These are phyloP conservation scores for Bjerkandera adusta DNA, from an alignment of 1,284 basidiomycete genomes.

Conservation along the genomic window DNA sequence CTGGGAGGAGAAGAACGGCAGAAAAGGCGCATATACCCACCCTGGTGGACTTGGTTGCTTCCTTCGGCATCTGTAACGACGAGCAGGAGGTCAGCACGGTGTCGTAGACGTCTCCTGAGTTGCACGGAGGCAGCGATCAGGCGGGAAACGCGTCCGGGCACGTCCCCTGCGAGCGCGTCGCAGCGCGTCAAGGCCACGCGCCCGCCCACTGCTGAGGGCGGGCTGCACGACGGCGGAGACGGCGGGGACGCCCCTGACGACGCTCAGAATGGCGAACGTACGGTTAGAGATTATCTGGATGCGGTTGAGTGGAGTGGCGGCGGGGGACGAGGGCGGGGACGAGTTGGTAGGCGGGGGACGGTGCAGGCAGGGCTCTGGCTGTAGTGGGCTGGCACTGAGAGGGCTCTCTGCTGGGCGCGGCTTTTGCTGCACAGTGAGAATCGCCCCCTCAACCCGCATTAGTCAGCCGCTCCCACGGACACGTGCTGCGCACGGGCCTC, in stretches of 20 bases:
- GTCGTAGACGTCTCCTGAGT: slow-evolving; percentile 29
- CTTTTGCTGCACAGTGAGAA: too few relatives aligned
- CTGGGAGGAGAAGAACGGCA: slow-evolving; percentile 5
- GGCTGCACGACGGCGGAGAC: slow-evolving; percentile 6
- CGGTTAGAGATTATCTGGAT: slow-evolving; percentile 5
- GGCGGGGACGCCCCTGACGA: slow-evolving; percentile 1
- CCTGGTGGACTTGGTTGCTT: slow-evolving; percentile 74
- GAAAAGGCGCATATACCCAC: slow-evolving; percentile 38
- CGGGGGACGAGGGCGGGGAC: not conserved
- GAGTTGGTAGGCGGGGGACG: not conserved
- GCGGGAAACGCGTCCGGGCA: slow-evolving; percentile 22
- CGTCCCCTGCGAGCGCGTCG: slow-evolving; percentile 25
- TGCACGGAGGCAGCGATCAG: slow-evolving; percentile 15
- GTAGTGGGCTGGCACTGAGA: slow-evolving; percentile 8
- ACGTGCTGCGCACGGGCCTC: too few relatives aligned
- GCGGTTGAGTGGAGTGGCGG: not conserved
- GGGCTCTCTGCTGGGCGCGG: too few relatives aligned
- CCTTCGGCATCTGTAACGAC: slow-evolving; percentile 76
- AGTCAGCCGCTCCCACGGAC: too few relatives aligned
- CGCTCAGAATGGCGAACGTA: slow-evolving; percentile 7
- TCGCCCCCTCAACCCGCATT: too few relatives aligned
- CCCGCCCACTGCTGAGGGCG: slow-evolving; percentile 12
- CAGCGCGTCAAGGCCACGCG: slow-evolving; percentile 22
- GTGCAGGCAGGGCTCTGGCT: slow-evolving; percentile 11
- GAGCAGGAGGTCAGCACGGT: slow-evolving; percentile 32